phyloP scores from a whole-genome alignment of 177 flowering plant species.

The Vitis hybrid region DNA sequence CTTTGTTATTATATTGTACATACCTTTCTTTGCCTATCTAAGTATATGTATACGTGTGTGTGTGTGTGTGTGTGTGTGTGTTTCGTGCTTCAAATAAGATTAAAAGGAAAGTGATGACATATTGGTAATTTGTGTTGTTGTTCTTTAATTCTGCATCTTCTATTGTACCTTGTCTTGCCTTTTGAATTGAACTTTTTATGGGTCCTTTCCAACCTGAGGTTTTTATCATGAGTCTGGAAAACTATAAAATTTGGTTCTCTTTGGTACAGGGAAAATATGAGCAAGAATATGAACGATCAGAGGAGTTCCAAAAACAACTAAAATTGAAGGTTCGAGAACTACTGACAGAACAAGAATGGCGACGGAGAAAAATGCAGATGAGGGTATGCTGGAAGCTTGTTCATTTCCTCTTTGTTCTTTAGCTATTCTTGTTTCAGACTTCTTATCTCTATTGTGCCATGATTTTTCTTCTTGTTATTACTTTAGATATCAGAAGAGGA shows the following conservation, averaged over 20 bases:
- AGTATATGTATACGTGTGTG: too few species aligned
- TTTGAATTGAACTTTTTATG: too few species aligned
- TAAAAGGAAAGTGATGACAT: too few species aligned
- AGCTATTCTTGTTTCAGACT: background rate
- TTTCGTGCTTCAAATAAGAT: too few species aligned
- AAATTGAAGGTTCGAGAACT: slow-evolving; percentile 82
- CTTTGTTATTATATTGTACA: too few species aligned
- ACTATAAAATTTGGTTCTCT: background rate
- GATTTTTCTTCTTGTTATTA: background rate
- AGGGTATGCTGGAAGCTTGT: slow-evolving; percentile 51
- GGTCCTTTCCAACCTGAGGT: too few species aligned
- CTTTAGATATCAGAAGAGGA: slow-evolving; percentile 94
- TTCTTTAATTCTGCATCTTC: background rate
- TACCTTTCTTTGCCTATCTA: too few species aligned
- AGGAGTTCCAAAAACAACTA: slow-evolving; percentile 78
- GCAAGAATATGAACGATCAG: slow-evolving; percentile 72
- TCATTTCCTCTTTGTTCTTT: slow-evolving; percentile 1
- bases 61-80: too few species aligned
- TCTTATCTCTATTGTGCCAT: background rate
- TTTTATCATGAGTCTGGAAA: too few species aligned
- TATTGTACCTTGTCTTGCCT: background rate
- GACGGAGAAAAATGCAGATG: slow-evolving; percentile 95
- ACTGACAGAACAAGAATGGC: slow-evolving; percentile 94
- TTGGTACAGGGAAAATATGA: slow-evolving; percentile 78
- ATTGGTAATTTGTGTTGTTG: background rate